Evolutionary conservation across 768 basidiomycete genomes (phyloP), one percentile per base, ranked within the genome.

Genomic region (Mycena venus): DNA sequence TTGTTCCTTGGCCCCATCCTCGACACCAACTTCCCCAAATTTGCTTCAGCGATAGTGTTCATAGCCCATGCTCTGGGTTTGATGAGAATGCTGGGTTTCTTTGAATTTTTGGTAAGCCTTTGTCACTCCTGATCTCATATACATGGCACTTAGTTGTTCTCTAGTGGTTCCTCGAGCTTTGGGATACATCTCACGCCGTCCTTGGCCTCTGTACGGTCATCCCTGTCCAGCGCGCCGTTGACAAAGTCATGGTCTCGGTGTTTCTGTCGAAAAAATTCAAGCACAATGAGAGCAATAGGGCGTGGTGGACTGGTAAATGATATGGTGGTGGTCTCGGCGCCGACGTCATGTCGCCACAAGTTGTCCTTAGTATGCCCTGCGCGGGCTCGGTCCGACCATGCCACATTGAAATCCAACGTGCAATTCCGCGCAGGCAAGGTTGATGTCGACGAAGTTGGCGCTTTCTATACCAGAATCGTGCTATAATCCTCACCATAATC

Each of bases 291-390:
- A 97, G 96, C 42, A 99, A 99, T 85, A 90, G 96, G 29, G 97
- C 97, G 9, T 99, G 98, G 98, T 99, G 98, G 98, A 98, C 97
- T 36, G 97, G 97, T 56, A 89, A 93, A 81, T 99, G 98, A 98
- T 98, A 97, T 82, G 97, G 97, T 51, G 93, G 97, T 63, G 96
- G 96, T 5, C 90, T 99, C 29, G 97, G 98, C 51, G 80, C 91
- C 6, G 93, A 96, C 82, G 96, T 94, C 51, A 95, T 98, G 92
- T 97, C 96, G n/a, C 98, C n/a, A n/a, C n/a, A n/a, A n/a, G n/a
- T n/a, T n/a, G n/a, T n/a, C n/a, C n/a, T n/a, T n/a, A n/a, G n/a
- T n/a, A n/a, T n/a, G n/a, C n/a, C n/a, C n/a, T n/a, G n/a, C n/a
- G n/a, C n/a, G n/a, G n/a, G n/a, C n/a, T n/a, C n/a, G n/a, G n/a